These are phyloP conservation scores for Noccaea bulbosa DNA, from an alignment of 345 rosid species.

Conservation along the genomic window DNA sequence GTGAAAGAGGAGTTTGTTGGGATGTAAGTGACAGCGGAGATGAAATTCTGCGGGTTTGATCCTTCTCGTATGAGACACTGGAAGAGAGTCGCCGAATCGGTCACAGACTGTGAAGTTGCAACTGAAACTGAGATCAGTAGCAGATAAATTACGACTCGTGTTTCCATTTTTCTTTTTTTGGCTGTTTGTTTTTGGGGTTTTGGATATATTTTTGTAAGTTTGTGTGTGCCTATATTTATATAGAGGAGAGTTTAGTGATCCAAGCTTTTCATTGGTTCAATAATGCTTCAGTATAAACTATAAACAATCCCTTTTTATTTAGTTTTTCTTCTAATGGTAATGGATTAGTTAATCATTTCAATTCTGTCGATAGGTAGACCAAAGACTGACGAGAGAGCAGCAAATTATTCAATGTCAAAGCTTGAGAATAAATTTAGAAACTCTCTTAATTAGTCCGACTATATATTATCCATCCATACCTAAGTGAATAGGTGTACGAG, in stretches of 20 bases:
- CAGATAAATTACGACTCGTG: neutral
- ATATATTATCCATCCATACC: conserved; percentile 18
- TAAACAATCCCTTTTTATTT: neutral
- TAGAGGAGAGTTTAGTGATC: neutral
- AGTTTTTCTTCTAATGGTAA: too few species aligned
- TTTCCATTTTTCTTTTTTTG: neutral
- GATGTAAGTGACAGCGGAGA: conserved; percentile 34
- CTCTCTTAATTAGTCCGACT: neutral
- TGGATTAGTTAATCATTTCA: neutral
- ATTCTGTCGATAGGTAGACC: neutral
- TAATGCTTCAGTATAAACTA: neutral
- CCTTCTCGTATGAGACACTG: conserved; percentile 19
- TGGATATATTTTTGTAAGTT: neutral
- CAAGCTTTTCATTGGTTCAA: neutral
- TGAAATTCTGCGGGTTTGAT: neutral
- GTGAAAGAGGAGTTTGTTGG: conserved; percentile 44
- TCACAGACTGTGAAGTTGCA: conserved; percentile 32
- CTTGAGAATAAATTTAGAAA: neutral
- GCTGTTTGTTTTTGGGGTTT: neutral
- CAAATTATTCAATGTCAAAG: neutral
- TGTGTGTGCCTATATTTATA: conserved; percentile 4
- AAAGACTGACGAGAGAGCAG: neutral
- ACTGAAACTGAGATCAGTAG: conserved; percentile 8
- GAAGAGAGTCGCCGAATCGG: conserved; percentile 18
- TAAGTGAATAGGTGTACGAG: neutral